Conservation (phyloP, 2,329 filamentous ascomycete species). For the Gremmenia infestans region DNA sequence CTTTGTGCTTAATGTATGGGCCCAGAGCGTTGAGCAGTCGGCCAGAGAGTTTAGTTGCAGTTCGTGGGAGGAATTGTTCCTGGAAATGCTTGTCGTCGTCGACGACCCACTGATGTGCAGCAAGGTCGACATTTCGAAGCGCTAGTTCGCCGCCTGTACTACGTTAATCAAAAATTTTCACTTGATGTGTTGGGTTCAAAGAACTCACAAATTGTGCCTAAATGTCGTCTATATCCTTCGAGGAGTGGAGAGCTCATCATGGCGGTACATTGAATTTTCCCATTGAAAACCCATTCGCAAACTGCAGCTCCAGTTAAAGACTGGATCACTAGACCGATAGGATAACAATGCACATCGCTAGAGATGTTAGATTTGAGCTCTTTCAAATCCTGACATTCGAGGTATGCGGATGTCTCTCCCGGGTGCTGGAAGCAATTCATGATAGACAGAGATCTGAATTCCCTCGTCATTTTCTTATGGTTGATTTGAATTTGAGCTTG, state of each 20-base stretch:
- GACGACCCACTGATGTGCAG: slow-evolving; percentile 1
- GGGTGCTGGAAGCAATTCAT: no score
- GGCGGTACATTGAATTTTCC: not conserved
- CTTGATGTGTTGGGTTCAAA: not conserved
- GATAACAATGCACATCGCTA: not conserved
- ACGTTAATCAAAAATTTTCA: not conserved
- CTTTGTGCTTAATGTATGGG: not conserved
- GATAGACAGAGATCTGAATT: slow-evolving; percentile 1
- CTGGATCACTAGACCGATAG: not conserved
- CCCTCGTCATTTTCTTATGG: not conserved
- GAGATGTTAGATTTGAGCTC: not conserved
- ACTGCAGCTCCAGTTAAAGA: slow-evolving; percentile 3
- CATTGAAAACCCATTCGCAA: slow-evolving; percentile 4
- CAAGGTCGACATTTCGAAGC: slow-evolving; percentile 2
- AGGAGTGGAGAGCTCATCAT: slow-evolving; percentile 2
- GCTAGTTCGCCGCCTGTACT: not conserved
- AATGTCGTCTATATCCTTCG: not conserved
- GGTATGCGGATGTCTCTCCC: no score
- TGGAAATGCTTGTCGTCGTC: not conserved
- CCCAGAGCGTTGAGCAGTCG: not conserved
- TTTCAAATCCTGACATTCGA: no score
- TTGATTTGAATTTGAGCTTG: not conserved
- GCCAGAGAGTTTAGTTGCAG: slow-evolving; percentile 1
- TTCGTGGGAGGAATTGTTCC: not conserved
- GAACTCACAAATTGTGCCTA: slow-evolving; percentile 1